Conservation (phyloP, 1,284 basidiomycete species). For the Cryptococcus depauperatus region DNA sequence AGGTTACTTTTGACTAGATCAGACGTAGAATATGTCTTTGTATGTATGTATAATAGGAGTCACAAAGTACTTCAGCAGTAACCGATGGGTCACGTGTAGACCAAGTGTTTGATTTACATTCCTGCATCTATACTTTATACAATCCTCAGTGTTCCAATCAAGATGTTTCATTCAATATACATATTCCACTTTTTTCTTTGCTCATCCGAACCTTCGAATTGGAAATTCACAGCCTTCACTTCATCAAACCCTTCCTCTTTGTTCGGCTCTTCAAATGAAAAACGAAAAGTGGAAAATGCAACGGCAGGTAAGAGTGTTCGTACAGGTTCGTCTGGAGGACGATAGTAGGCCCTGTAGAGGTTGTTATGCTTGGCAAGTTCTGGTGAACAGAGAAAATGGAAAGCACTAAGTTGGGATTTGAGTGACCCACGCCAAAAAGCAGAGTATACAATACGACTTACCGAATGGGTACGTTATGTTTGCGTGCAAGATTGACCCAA, state of each 20-base stretch:
- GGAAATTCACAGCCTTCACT: constrained; percentile 67
- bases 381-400: constrained; percentile 61
- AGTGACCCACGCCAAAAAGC: background rate
- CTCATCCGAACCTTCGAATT: constrained; percentile 64
- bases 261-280: constrained; percentile 59
- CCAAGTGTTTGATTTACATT: no score
- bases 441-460: constrained; percentile 29
- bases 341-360: constrained; percentile 62
- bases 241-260: constrained; percentile 65
- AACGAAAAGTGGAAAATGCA: constrained; percentile 57
- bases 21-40: background rate
- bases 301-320: constrained; percentile 58
- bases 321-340: constrained; percentile 22
- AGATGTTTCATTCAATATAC: constrained; percentile 29
- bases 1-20: constrained; percentile 60
- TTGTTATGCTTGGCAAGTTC: constrained; percentile 87
- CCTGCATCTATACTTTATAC: no score
- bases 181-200: constrained; percentile 60
- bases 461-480: constrained; percentile 54
- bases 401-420: constrained; percentile 51
- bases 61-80: no score
- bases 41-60: constrained; percentile 3
- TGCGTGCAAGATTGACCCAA: constrained; percentile 61
- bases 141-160: no score
- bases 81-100: no score